Evolutionary conservation across 805 yeast genomes (phyloP).

Genomic region (Tanozyma kutaoensis): DNA sequence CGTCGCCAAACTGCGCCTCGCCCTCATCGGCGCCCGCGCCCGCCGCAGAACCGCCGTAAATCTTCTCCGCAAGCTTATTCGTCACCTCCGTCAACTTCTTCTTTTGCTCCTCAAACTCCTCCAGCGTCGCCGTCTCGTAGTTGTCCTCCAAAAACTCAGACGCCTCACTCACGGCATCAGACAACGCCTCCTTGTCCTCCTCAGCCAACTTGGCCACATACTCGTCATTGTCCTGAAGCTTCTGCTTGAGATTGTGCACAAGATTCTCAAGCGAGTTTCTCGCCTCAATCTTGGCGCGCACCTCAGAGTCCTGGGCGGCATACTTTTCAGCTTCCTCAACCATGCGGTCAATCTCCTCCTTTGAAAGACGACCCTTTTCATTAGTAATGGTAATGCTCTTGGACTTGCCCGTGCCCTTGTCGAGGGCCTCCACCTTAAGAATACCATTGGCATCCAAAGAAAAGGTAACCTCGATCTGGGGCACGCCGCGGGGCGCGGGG

Average conservation of each 20-base stretch:
- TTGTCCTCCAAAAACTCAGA: conserved; percentile 76
- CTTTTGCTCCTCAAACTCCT: conserved; percentile 88
- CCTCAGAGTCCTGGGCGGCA: conserved; percentile 73
- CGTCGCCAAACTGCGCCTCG: conserved; percentile 25
- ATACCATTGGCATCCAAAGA: conserved; percentile 82
- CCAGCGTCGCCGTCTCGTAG: conserved; percentile 76
- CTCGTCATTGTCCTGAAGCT: conserved; percentile 1
- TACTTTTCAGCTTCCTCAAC: conserved; percentile 93
- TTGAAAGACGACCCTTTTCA: conserved; percentile 86
- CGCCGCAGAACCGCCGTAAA: conserved; percentile 32
- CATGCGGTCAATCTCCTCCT: conserved; percentile 95
- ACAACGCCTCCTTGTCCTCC: conserved; percentile 81
- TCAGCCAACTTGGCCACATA: conserved; percentile 55
- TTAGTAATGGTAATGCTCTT: conserved; percentile 86
- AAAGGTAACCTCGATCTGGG: conserved; percentile 84
- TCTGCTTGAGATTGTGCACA: conserved; percentile 5
- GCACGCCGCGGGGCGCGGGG: conserved; percentile 86
- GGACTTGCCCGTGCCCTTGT: conserved; percentile 88
- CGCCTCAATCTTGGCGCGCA: conserved; percentile 76
- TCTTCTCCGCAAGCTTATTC: conserved; percentile 84
- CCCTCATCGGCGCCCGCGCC: conserved; percentile 33
- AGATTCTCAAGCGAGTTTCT: conserved; percentile 48
- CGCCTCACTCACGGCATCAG: conserved; percentile 79
- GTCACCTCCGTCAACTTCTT: conserved; percentile 71
- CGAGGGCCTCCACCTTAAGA: conserved; percentile 75